phyloP scores from a whole-genome alignment of 2,329 filamentous ascomycete species.

The Fusarium brevicatenulatum region DNA sequence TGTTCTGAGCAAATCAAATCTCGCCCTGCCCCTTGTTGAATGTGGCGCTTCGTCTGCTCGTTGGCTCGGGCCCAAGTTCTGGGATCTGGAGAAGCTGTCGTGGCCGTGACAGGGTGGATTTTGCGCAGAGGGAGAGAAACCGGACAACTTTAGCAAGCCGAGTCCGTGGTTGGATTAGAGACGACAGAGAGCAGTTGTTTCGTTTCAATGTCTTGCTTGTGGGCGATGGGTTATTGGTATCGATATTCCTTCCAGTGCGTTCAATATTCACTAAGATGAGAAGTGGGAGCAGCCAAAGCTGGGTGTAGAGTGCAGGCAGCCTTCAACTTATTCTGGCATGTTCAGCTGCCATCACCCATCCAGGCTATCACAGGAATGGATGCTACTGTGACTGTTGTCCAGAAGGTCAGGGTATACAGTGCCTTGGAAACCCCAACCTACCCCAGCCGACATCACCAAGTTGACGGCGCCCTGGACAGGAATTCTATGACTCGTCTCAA shows the following conservation, averaged over 20 bases:
- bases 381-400: not conserved
- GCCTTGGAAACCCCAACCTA: slow-evolving; percentile 18
- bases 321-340: slow-evolving; percentile 32
- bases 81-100: slow-evolving; percentile 9
- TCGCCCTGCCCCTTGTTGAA: slow-evolving; percentile 6
- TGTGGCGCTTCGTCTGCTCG: slow-evolving; percentile 29
- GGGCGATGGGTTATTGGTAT: not conserved
- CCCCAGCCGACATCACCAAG: slow-evolving; percentile 11
- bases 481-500: slow-evolving; percentile 23
- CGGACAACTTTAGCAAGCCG: slow-evolving; percentile 12
- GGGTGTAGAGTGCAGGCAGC: slow-evolving; percentile 2
- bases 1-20: slow-evolving; percentile 19
- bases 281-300: slow-evolving; percentile 8
- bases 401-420: not conserved
- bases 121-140: slow-evolving; percentile 1
- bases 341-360: slow-evolving; percentile 8
- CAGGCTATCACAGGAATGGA: slow-evolving; percentile 34
- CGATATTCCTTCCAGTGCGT: not conserved
- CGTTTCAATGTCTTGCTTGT: slow-evolving; percentile 30
- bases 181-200: slow-evolving; percentile 23
- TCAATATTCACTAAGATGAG: not conserved
- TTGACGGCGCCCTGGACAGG: slow-evolving; percentile 19
- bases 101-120: slow-evolving; percentile 25
- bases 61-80: slow-evolving; percentile 24
- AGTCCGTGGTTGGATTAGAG: slow-evolving; percentile 30